Base-by-base conservation (phyloP, 2,329 filamentous ascomycete genomes). In the Aplosporella prunicola region DNA sequence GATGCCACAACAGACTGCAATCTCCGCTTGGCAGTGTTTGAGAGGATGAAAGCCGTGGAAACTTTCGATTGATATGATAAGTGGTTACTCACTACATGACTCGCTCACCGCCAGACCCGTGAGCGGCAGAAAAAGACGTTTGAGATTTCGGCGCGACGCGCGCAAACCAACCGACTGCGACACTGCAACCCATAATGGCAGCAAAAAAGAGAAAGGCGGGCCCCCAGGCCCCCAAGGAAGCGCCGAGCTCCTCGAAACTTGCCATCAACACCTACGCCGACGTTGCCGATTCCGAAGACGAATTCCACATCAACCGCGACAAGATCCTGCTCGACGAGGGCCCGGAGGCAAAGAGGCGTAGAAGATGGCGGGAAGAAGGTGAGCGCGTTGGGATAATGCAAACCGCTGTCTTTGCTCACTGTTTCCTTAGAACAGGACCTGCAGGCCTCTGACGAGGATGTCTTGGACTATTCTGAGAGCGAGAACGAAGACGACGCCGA, bases 211-310 rank as follows among this genome's bases (percentile, higher is more conserved):
- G 83, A 71, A 91, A 88, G 67, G 79, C 75, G 1, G 67, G 72
- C 15, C 67, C 70, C 44, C 68, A 59, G 37, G 47, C 54, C 24
- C 45, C 59, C 9, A 58, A 63, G 35, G n/a, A n/a, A n/a, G n/a
- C n/a, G n/a, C 43, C 51, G 15, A 50, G 44, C 0, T 42, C 51
- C 18, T 74, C 79, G 23, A 76, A 77, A 35, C 71, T 87, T 45
- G 52, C 56, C 14, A 64, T 72, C 39, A 61, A 55, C 40, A 79
- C 75, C 2, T 89, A 74, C 59, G 79, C 89, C 60, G 86, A 93
- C 61, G 80, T 98, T 49, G 85, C 88, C 47, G 81, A 95, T 57
- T 93, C 87, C 1, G 86, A 94, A 58, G 91, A 98, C 59, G 86
- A 94, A 56, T 93, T 94, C 58, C 85, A 89, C 52, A 69, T 88